Conservation (phyloP, 305 asterid genomes). For the Fraxinus dipetala region DNA sequence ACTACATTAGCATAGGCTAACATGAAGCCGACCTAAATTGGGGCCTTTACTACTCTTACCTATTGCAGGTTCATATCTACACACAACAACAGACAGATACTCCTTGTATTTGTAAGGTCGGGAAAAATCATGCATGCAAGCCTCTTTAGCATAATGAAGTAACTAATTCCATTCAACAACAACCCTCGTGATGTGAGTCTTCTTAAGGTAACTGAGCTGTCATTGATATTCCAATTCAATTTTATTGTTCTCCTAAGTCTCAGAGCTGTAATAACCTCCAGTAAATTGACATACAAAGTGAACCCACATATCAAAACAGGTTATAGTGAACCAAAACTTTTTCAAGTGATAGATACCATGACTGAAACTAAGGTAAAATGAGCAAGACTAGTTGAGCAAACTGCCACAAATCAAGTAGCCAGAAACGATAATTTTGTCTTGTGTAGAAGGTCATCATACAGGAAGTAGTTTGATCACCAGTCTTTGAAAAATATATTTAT, state of each 20-base stretch:
- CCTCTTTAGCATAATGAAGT: neutral
- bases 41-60: neutral
- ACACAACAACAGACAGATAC: neutral
- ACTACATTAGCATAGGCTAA: neutral
- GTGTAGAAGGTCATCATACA: neutral
- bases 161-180: neutral
- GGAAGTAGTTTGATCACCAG: neutral
- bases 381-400: neutral
- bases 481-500: neutral
- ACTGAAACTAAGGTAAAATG: neutral
- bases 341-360: neutral
- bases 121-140: neutral
- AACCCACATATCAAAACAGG: neutral
- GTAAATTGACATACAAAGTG: neutral
- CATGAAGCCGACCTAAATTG: neutral
- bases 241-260: neutral
- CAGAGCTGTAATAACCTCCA: neutral
- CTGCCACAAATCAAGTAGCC: neutral
- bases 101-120: neutral
- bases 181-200: neutral
- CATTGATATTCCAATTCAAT: neutral
- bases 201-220: neutral
- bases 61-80: constrained; percentile 1
- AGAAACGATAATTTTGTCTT: neutral
- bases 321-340: neutral